phyloP scores from a whole-genome alignment of 495 filamentous ascomycete genomes.

The Penicillium flavigenum region DNA sequence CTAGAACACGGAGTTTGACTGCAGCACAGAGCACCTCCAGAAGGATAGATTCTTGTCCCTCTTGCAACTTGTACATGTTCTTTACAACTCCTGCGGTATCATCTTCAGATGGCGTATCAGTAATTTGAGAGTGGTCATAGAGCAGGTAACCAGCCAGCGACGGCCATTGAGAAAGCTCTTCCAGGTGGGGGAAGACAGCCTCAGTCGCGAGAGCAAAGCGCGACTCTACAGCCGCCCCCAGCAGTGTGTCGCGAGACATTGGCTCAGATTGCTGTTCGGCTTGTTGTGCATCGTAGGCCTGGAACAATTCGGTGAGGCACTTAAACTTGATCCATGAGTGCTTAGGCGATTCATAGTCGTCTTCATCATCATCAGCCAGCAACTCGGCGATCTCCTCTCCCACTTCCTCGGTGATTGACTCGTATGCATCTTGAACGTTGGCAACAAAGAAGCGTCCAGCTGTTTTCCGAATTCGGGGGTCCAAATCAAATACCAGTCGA shows the following conservation, averaged over 20 bases:
- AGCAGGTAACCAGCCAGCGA: slow-evolving; percentile 84
- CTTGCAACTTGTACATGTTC: slow-evolving; percentile 65
- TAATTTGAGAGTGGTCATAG: slow-evolving; percentile 75
- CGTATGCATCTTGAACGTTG: slow-evolving; percentile 77
- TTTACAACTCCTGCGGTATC: slow-evolving; percentile 57
- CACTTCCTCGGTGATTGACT: slow-evolving; percentile 77
- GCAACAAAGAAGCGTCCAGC: slow-evolving; percentile 87
- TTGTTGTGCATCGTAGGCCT: slow-evolving; percentile 65
- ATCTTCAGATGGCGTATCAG: slow-evolving; percentile 49
- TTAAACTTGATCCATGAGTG: slow-evolving; percentile 88
- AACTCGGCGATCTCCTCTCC: slow-evolving; percentile 76
- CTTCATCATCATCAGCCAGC: slow-evolving; percentile 60
- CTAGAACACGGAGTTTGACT: slow-evolving; percentile 64
- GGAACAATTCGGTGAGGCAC: slow-evolving; percentile 79
- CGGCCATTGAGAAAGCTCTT: slow-evolving; percentile 83
- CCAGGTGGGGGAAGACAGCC: slow-evolving; percentile 76
- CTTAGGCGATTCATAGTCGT: slow-evolving; percentile 72
- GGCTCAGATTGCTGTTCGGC: slow-evolving; percentile 44
- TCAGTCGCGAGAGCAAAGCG: slow-evolving; percentile 82
- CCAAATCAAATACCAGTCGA: slow-evolving; percentile 80
- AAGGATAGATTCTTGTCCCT: slow-evolving; percentile 78
- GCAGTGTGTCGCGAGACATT: slow-evolving; percentile 35
- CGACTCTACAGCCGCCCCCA: slow-evolving; percentile 60
- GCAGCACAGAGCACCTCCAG: slow-evolving; percentile 81
- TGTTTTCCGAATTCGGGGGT: slow-evolving; percentile 77